Conservation (phyloP, 148 eudicot species). For the Salicornia ramosissima region DNA sequence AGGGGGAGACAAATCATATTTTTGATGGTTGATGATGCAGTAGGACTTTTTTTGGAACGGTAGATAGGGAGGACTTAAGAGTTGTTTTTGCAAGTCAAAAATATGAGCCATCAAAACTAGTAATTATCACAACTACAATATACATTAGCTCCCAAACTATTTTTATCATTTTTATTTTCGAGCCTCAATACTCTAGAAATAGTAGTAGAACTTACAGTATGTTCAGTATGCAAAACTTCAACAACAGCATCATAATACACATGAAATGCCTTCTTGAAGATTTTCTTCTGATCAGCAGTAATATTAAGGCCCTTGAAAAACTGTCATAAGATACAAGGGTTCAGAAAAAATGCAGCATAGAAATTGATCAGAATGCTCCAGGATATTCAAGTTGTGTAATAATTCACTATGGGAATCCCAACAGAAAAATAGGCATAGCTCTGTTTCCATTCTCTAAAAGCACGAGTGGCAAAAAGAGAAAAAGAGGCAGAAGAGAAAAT, state of each 20-base stretch:
- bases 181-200: too few species aligned
- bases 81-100: too few species aligned
- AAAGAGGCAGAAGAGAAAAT: background rate
- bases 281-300: constrained; percentile 77
- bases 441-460: background rate
- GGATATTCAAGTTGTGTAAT: background rate
- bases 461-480: background rate
- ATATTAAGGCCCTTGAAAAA: constrained; percentile 69
- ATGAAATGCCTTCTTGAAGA: constrained; percentile 67
- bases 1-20: too few species aligned
- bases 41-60: too few species aligned
- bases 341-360: constrained; percentile 8
- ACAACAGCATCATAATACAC: constrained; percentile 73
- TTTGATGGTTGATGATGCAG: too few species aligned
- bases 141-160: too few species aligned
- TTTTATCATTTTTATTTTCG: too few species aligned
- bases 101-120: too few species aligned
- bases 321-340: constrained; percentile 34
- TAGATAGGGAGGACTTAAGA: too few species aligned
- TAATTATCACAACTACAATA: too few species aligned
- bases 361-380: background rate
- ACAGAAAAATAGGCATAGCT: background rate
- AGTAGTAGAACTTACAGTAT: constrained; percentile 54
- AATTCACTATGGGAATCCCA: background rate
- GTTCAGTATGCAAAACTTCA: constrained; percentile 79